Evolutionary conservation across 179 eudicot genomes (phyloP), one percentile per base, ranked within the genome.

Genomic region (Silene coronaria): DNA sequence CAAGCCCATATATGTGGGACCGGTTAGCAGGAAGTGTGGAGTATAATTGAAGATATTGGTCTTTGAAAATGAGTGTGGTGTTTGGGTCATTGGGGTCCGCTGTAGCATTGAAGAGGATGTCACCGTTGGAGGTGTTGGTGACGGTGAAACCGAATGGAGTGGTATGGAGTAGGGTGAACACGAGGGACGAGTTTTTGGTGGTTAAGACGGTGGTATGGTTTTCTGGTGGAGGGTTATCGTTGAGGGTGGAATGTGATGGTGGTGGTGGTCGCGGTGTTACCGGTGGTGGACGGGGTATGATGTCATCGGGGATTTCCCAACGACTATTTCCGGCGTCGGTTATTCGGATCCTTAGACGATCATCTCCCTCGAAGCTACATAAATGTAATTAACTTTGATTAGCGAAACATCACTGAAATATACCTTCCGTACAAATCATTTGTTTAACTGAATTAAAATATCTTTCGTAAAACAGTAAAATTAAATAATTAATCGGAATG

Each of bases 1-100:
- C 98, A 5, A 93, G 86, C 67, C 98, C 96, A 30, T 93, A 91
- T 14, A 91, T 86, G 57, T 87, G 85, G 58, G 98, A 87, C 21
- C 76, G 78, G 4, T 46, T 13, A 21, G 78, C 42, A 2, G 97
- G 93, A 21, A 91, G 86, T 0, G 85, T 73, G 74, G 96, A 85
- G 62, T 91, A 83, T 81, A 90, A 80, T 6, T 84, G 89, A 74
- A 91, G 76, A 78, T 85, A 89, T 60, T 91, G 98, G 81, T 85
- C 87, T 70, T 93, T 93, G 90, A 87, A 91, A 48, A 88, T 24
- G 62, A 89, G 79, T 82, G 59, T 61, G 14, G 87, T 82, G 71
- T 87, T 82, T 67, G 74, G 57, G 57, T 48, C 57, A 16, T 3
- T 48, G 19, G 57, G 57, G 57, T 48, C 57, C n/a, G 76, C 82